Percentiles rank a stretch among this genome's conserved stretches.
These are phyloP conservation scores for Sugiyamaella grinbergsii DNA, from an alignment of 1,139 yeast genomes.

Conservation along the genomic window DNA sequence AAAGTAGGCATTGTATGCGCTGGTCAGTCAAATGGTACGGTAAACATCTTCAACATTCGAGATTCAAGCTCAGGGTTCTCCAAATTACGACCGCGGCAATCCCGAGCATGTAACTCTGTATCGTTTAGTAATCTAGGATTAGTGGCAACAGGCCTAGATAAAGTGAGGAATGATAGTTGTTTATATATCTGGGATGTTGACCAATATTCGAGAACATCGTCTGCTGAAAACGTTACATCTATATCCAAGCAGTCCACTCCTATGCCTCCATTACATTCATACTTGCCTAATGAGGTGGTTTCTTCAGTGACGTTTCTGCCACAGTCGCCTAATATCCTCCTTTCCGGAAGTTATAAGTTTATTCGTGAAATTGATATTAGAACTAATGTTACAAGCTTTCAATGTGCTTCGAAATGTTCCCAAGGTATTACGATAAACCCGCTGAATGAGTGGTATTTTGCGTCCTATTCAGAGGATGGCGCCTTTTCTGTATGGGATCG, in stretches of 20 bases:
- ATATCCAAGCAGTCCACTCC: constrained; percentile 2
- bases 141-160: constrained; percentile 79
- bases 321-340: constrained; percentile 55
- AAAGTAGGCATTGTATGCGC: constrained; percentile 56
- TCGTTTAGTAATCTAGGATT: constrained; percentile 67
- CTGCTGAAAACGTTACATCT: constrained; percentile 5
- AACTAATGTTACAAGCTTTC: constrained; percentile 56
- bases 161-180: constrained; percentile 75
- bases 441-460: constrained; percentile 62
- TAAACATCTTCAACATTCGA: constrained; percentile 63
- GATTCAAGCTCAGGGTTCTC: constrained; percentile 44
- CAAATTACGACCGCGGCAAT: constrained; percentile 63
- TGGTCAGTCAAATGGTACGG: constrained; percentile 72
- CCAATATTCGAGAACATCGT: constrained; percentile 37
- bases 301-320: constrained; percentile 69
- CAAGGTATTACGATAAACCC: constrained; percentile 72
- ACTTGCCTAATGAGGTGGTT: constrained; percentile 70
- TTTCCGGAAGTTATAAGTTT: constrained; percentile 78
- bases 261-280: constrained; percentile 13
- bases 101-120: constrained; percentile 73
- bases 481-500: constrained; percentile 87
- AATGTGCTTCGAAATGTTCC: constrained; percentile 74
- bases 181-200: constrained; percentile 82
- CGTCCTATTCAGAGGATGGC: constrained; percentile 82
- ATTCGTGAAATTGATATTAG: constrained; percentile 79